A percentile compares a stretch with the other conserved stretches of the same genome.
Evolutionary conservation across 345 rosid genomes (phyloP).

Genomic region (Melastoma malabathricum): DNA sequence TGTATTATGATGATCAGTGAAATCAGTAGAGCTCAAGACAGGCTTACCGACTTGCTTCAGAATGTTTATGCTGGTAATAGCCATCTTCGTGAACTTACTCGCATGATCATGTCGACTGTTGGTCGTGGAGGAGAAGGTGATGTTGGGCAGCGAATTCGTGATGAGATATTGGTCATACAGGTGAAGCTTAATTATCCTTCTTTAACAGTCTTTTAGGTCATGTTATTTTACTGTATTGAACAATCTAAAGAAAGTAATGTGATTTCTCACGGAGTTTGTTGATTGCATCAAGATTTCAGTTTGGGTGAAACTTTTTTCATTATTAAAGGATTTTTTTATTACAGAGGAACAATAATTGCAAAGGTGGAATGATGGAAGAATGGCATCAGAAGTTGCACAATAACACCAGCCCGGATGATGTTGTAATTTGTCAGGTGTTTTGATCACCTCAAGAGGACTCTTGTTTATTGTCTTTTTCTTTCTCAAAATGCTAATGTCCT

Average conservation of each 20-base stretch:
- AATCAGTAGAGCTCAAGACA: conserved; percentile 92
- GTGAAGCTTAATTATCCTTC: conserved; percentile 23
- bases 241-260: background rate
- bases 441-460: conserved; percentile 9
- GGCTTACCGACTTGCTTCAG: conserved; percentile 75
- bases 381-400: conserved; percentile 99
- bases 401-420: conserved; percentile 99
- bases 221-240: conserved; percentile 6
- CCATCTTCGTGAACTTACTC: conserved; percentile 56
- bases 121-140: conserved; percentile 99
- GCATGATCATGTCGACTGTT: conserved; percentile 88
- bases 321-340: conserved; percentile 5
- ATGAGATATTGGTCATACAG: conserved; percentile 95
- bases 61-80: conserved; percentile 41
- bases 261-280: background rate
- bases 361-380: conserved; percentile 99
- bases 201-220: conserved; percentile 2
- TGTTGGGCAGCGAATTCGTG: conserved; percentile 98
- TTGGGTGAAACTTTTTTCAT: background rate
- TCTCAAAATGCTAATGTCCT: conserved; percentile 6
- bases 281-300: background rate
- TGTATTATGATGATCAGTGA: conserved; percentile 40
- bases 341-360: conserved; percentile 88
- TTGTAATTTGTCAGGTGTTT: conserved; percentile 87
- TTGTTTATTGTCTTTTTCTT: conserved; percentile 2